Percentiles rank a stretch among this genome's conserved stretches.
phyloP scores from a whole-genome alignment of 2,329 filamentous ascomycete genomes.

The Penicillium italicum region DNA sequence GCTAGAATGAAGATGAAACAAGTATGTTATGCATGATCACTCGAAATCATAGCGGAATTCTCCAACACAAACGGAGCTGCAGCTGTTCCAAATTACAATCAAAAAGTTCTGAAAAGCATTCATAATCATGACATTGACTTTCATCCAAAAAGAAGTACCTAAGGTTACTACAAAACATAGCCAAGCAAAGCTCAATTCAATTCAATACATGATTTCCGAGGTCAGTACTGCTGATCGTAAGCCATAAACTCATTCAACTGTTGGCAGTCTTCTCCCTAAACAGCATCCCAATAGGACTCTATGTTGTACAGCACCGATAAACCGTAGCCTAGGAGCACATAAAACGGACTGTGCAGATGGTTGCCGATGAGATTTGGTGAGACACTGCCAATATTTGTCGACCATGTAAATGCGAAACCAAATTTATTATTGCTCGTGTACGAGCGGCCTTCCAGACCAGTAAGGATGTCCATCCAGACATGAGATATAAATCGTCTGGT shows the following conservation, averaged over 20 bases:
- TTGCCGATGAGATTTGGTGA: slow-evolving; percentile 16
- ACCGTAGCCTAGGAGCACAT: slow-evolving; percentile 16
- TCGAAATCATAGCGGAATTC: neutral
- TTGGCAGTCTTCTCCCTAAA: neutral
- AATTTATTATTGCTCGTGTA: slow-evolving; percentile 15
- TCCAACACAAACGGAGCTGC: neutral
- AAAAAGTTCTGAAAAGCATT: neutral
- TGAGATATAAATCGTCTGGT: neutral
- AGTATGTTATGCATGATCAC: neutral
- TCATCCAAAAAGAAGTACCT: neutral
- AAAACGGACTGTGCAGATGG: slow-evolving; percentile 17
- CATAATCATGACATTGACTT: too few relatives aligned
- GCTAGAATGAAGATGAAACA: neutral
- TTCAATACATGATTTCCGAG: neutral
- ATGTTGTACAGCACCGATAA: neutral
- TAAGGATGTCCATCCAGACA: neutral
- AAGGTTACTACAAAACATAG: neutral
- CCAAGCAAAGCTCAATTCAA: neutral
- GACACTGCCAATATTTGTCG: slow-evolving; percentile 8
- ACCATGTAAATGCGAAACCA: slow-evolving; percentile 13
- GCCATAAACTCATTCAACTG: neutral
- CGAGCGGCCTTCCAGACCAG: neutral
- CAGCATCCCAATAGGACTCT: neutral
- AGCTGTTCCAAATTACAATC: neutral
- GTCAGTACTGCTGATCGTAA: neutral